These are phyloP conservation scores for Spiraea crenata DNA, from an alignment of 331 rosid species.

Conservation along the genomic window DNA sequence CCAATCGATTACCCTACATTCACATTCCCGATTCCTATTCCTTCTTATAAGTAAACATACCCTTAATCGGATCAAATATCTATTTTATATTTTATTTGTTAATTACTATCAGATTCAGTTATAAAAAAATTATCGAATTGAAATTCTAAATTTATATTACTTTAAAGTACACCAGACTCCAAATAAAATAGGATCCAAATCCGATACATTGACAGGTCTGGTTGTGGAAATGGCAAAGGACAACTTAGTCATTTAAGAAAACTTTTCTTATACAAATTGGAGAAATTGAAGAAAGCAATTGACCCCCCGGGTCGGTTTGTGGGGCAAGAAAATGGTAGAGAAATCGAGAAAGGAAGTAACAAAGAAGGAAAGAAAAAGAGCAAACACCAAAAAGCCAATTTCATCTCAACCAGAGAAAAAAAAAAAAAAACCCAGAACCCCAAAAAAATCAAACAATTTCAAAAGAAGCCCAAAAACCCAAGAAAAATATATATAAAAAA, in stretches of 20 bases:
- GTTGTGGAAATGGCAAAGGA: not conserved
- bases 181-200: no score
- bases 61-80: no score
- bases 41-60: no score
- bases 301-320: conserved; percentile 38
- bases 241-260: conserved; percentile 6
- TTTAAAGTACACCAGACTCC: no score
- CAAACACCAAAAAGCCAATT: conserved; percentile 16
- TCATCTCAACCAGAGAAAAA: conserved; percentile 12
- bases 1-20: no score
- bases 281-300: conserved; percentile 15
- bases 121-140: no score
- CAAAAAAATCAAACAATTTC: conserved; percentile 12
- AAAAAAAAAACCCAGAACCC: not conserved
- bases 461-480: conserved; percentile 26
- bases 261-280: not conserved
- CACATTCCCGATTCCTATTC: no score
- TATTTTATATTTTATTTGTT: no score
- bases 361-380: not conserved
- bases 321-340: conserved; percentile 32
- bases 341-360: conserved; percentile 33
- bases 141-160: no score
- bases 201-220: not conserved
- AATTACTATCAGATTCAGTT: no score
- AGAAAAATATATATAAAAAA: conserved; percentile 17